Evolutionary conservation across 805 yeast species (phyloP).

Genomic region (Clavispora phyllophila): DNA sequence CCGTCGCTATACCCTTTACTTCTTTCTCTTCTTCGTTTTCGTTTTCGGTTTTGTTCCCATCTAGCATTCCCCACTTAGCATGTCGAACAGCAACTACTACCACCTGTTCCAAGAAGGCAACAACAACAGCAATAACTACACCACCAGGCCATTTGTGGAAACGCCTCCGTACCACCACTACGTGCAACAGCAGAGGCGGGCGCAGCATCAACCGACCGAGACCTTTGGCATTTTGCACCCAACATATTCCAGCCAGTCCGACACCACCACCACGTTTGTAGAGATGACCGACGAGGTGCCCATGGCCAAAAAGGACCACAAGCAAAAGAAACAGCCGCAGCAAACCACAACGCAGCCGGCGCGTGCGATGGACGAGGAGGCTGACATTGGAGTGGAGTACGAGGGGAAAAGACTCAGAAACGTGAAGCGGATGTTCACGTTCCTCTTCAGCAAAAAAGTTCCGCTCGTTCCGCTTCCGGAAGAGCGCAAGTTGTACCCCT

Average conservation of each 20-base stretch:
- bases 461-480: slow-evolving; percentile 48
- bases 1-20: neutral
- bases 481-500: slow-evolving; percentile 48
- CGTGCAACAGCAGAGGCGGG: neutral
- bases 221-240: slow-evolving; percentile 4
- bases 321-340: neutral
- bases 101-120: slow-evolving; percentile 2
- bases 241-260: slow-evolving; percentile 6
- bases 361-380: slow-evolving; percentile 11
- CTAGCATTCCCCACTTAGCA: neutral
- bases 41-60: no score
- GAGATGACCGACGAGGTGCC: slow-evolving; percentile 8
- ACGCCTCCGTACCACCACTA: slow-evolving; percentile 2
- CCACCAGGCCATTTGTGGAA: neutral
- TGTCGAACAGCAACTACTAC: slow-evolving; percentile 11
- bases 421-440: slow-evolving; percentile 50
- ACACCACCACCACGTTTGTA: slow-evolving; percentile 14
- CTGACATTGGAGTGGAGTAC: neutral
- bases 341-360: neutral
- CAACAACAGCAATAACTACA: neutral
- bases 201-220: neutral
- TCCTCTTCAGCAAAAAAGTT: slow-evolving; percentile 43
- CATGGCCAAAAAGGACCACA: neutral
- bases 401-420: slow-evolving; percentile 19
- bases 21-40: neutral